A percentile compares a stretch with the other conserved stretches of the same genome.
These are phyloP conservation scores for Kluyveromyces sp. DNA, from an alignment of 1,139 yeast species.

Conservation along the genomic window DNA sequence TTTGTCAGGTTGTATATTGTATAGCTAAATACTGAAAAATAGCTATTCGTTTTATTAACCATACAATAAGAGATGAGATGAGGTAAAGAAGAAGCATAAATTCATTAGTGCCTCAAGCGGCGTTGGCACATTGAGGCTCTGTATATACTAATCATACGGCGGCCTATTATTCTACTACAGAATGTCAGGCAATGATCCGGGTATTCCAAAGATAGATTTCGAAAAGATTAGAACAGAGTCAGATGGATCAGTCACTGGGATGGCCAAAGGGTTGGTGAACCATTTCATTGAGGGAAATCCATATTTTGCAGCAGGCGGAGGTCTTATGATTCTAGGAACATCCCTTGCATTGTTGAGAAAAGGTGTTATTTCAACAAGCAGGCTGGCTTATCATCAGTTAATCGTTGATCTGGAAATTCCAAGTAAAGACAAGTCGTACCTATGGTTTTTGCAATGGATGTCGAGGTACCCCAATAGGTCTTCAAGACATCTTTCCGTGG, in stretches of 20 bases:
- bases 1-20: too few species aligned
- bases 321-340: conserved; percentile 88
- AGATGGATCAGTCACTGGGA: conserved; percentile 14
- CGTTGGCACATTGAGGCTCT: too few species aligned
- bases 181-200: conserved; percentile 6
- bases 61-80: not conserved
- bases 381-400: conserved; percentile 70
- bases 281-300: conserved; percentile 70
- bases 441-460: conserved; percentile 98
- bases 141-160: not conserved
- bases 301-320: conserved; percentile 96
- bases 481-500: conserved; percentile 84
- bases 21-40: not conserved
- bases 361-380: conserved; percentile 56
- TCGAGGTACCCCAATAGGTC: conserved; percentile 64
- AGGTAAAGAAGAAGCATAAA: not conserved
- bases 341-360: conserved; percentile 72
- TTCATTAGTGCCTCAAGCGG: not conserved
- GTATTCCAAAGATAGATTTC: conserved; percentile 11
- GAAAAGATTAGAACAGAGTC: conserved; percentile 11
- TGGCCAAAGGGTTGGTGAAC: conserved; percentile 29
- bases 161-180: not conserved
- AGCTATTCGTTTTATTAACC: not conserved
- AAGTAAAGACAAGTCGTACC: conserved; percentile 84
- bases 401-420: conserved; percentile 91